These are phyloP conservation scores for Chamaecyparis obtusa DNA, from an alignment of 75 land plant genomes.

Conservation along the genomic window DNA sequence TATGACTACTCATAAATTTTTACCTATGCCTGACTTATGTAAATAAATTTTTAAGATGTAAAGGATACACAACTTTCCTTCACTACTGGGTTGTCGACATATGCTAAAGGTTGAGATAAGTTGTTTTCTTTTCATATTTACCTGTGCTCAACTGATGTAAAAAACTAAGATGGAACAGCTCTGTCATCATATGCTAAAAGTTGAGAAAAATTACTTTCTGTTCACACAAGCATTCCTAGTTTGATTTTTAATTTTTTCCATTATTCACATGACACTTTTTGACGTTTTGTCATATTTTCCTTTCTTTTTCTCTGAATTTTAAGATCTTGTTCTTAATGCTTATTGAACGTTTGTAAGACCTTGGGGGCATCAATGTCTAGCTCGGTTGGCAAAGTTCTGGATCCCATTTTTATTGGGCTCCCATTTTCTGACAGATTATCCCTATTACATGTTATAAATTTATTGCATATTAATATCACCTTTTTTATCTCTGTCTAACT, in stretches of 20 bases:
- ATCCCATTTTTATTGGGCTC: neutral
- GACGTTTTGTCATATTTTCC: neutral
- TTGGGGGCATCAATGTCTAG: neutral
- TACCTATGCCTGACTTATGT: neutral
- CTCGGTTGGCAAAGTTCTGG: neutral
- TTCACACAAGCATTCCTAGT: neutral
- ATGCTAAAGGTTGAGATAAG: too few species aligned
- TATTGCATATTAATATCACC: neutral
- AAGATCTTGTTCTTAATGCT: neutral
- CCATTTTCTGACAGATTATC: neutral
- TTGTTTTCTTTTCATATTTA: neutral
- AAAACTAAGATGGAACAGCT: neutral
- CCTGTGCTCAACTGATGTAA: neutral
- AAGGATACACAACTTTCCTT: neutral
- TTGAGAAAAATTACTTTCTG: neutral
- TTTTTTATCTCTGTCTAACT: neutral
- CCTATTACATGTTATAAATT: neutral
- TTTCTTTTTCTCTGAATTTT: neutral
- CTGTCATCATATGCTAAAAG: neutral
- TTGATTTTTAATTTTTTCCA: neutral
- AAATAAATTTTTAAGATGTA: neutral
- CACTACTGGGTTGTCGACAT: neutral
- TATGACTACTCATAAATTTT: neutral
- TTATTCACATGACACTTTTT: neutral
- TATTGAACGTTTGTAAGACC: neutral